Evolutionary conservation across 2,329 filamentous ascomycete species (phyloP), one percentile per base, ranked within the genome.

Genomic region (Arthrobotrys iridis): DNA sequence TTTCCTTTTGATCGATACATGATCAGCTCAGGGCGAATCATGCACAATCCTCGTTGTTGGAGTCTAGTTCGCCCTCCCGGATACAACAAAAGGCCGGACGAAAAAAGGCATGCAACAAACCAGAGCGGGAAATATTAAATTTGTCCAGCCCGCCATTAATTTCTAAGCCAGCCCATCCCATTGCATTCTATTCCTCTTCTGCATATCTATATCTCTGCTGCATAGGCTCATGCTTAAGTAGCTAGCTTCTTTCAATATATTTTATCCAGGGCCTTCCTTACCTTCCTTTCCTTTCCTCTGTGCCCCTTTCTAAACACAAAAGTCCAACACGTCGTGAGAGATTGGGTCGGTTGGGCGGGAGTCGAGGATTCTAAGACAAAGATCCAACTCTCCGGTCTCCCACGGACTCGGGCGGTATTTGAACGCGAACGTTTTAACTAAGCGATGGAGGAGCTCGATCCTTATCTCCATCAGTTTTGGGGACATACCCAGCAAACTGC

Each of bases 401-500:
- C 70, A 74, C 70, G 70, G 70, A 74, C 35, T 74, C 62, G 60
- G 67, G 62, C 55, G 41, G 62, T 66, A 62, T 74, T 74, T 67
- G 70, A 66, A 67, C 57, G 60, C 63, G 70, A 65, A 74, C 41
- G 70, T 66, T 67, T 33, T 48, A 55, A 55, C 59, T 66, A 74
- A 66, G 60, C 70, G 70, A 74, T 74, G 70, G 70, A 74, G 70
- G 70, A 74, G 70, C 70, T 74, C 70, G 62, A 74, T 74, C 46
- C 62, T 74, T 74, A 67, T 74, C 70, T 63, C 62, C 70, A 66
- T 74, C 60, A 67, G 26, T 63, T 66, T 28, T 74, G 70, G 70
- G 62, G 62, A 8, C 68, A 63, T 37, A 48, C 43, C 22, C 68
- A 73, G 55, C 62, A 66, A 55, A 45, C 50, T 28, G 22, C 65